Conservation (phyloP, 306 rosid genomes). For the Quercus gilva region DNA sequence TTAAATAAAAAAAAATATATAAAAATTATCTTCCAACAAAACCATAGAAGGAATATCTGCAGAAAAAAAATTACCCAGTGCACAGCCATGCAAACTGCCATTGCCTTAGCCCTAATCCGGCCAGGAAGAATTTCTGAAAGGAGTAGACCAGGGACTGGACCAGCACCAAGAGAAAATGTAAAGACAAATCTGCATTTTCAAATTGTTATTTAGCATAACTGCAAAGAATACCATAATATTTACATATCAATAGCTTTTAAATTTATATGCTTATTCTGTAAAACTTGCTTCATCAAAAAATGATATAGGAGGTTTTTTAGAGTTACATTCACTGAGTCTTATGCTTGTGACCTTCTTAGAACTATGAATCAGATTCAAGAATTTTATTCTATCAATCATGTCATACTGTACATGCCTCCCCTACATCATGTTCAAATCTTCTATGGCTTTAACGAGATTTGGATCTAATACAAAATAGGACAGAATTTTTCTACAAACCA, state of each 20-base stretch:
- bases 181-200: slow-evolving; percentile 61
- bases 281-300: slow-evolving; percentile 13
- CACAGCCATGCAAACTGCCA: slow-evolving; percentile 86
- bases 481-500: no score
- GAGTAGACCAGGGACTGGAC: slow-evolving; percentile 84
- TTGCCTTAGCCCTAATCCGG: slow-evolving; percentile 73
- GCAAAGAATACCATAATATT: not conserved
- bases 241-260: slow-evolving; percentile 9
- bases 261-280: not conserved
- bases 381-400: not conserved
- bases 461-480: not conserved
- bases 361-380: not conserved
- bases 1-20: not conserved
- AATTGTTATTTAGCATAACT: slow-evolving; percentile 18
- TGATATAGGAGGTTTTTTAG: not conserved
- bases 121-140: slow-evolving; percentile 73
- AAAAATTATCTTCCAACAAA: not conserved
- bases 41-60: slow-evolving; percentile 13
- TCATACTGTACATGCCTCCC: not conserved
- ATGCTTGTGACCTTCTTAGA: slow-evolving; percentile 7
- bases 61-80: slow-evolving; percentile 62
- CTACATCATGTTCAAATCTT: not conserved
- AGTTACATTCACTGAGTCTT: slow-evolving; percentile 2
- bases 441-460: not conserved
- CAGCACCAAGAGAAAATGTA: slow-evolving; percentile 69